Evolutionary conservation across 1,139 yeast species (phyloP).

Genomic region (Kodamaea sp.): DNA sequence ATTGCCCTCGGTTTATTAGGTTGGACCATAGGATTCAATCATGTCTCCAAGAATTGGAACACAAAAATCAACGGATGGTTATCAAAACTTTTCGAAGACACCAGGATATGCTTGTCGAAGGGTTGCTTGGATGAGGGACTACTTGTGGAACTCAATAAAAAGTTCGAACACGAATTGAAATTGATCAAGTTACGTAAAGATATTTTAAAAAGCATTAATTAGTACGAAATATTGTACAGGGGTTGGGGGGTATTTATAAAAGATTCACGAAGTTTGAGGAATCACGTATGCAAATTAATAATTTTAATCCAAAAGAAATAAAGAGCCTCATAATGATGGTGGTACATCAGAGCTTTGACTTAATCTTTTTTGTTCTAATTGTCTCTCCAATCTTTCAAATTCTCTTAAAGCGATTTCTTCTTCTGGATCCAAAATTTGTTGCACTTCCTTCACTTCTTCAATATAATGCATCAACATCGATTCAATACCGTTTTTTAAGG

Average conservation of each 20-base stretch:
- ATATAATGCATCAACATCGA: conserved; percentile 81
- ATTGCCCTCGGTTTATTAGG: conserved; percentile 39
- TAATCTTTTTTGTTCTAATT: conserved; percentile 20
- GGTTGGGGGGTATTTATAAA: conserved; percentile 5
- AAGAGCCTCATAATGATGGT: conserved; percentile 28
- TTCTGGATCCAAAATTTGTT: conserved; percentile 54
- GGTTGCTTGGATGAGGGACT: conserved; percentile 41
- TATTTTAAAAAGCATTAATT: conserved; percentile 15
- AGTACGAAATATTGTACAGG: conserved; percentile 6
- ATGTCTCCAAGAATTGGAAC: conserved; percentile 41
- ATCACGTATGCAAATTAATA: conserved; percentile 1
- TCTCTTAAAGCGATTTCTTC: conserved; percentile 57
- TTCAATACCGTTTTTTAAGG: conserved; percentile 78
- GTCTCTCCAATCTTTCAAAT: conserved; percentile 63
- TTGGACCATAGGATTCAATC: conserved; percentile 42
- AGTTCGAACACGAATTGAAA: conserved; percentile 21
- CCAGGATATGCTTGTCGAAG: conserved; percentile 33
- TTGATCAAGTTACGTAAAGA: conserved; percentile 14
- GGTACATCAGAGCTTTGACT: conserved; percentile 15
- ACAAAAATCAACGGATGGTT: conserved; percentile 29
- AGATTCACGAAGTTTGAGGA: neutral
- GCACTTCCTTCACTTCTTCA: conserved; percentile 75
- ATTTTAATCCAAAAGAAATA: neutral
- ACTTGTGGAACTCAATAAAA: conserved; percentile 29
- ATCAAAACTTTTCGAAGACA: conserved; percentile 29